phyloP scores from a whole-genome alignment of 306 rosid species.

The Astragalus glycyphyllos region DNA sequence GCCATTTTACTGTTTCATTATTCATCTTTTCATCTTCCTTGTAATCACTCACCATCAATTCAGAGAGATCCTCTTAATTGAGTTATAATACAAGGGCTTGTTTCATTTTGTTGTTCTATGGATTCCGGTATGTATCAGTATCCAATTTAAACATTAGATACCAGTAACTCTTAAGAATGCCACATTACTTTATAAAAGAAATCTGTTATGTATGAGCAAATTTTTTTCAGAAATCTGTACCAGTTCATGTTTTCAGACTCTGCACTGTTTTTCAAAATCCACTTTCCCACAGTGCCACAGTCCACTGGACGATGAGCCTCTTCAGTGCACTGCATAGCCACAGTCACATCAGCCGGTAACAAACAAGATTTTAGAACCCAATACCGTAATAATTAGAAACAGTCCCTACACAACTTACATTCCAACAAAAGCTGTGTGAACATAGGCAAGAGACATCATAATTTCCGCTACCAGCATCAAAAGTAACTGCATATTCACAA shows the following conservation, averaged over 20 bases:
- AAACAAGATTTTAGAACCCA: conserved; percentile 30
- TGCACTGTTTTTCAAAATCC: conserved; percentile 96
- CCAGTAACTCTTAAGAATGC: neutral
- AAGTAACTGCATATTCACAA: conserved; percentile 88
- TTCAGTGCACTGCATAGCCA: conserved; percentile 73
- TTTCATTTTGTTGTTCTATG: too few relatives aligned
- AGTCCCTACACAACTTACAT: conserved; percentile 48
- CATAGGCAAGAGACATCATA: conserved; percentile 94
- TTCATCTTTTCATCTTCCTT: too few relatives aligned
- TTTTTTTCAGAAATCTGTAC: conserved; percentile 43
- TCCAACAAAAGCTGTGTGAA: conserved; percentile 94
- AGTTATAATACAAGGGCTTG: too few relatives aligned
- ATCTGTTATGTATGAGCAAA: conserved; percentile 7
- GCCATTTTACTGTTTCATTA: too few relatives aligned
- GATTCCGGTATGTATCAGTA: too few relatives aligned
- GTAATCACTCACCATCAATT: too few relatives aligned
- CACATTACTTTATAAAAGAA: conserved; percentile 28
- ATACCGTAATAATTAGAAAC: conserved; percentile 23
- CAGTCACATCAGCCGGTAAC: conserved; percentile 31
- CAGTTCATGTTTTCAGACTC: conserved; percentile 98
- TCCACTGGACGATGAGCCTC: conserved; percentile 99
- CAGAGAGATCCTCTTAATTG: too few relatives aligned
- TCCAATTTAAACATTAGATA: conserved; percentile 7
- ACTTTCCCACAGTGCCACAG: conserved; percentile 89
- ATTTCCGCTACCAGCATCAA: conserved; percentile 83